phyloP scores from a whole-genome alignment of 305 asterid species.

The Solanum hybrid region DNA sequence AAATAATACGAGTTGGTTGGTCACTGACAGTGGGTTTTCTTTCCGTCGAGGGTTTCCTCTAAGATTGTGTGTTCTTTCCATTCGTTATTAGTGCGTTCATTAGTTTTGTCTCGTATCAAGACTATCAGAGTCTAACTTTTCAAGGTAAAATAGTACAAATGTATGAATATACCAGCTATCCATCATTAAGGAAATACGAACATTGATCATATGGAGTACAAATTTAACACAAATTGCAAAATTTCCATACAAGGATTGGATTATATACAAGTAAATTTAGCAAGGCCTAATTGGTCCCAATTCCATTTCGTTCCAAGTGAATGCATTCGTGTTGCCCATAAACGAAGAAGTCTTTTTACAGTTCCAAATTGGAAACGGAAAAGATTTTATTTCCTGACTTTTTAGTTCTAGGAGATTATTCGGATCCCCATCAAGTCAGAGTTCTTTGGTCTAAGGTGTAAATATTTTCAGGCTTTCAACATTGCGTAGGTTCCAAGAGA shows the following conservation, averaged over 20 bases:
- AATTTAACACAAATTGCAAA: not conserved
- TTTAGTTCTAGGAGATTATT: not conserved
- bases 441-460: not conserved
- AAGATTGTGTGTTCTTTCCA: not conserved
- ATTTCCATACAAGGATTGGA: not conserved
- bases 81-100: not conserved
- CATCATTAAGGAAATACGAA: not conserved
- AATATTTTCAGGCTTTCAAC: not conserved
- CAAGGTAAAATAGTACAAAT: not conserved
- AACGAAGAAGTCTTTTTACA: not conserved
- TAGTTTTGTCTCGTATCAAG: not conserved
- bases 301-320: not conserved
- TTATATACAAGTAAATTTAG: not conserved
- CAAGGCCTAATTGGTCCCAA: not conserved
- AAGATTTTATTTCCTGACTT: not conserved
- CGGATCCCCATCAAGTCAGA: not conserved
- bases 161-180: not conserved
- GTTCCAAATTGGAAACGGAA: not conserved
- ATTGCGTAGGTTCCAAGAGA: not conserved
- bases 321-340: not conserved
- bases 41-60: not conserved
- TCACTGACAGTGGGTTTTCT: not conserved
- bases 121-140: not conserved
- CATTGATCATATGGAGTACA: not conserved
- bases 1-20: not conserved